phyloP scores from a whole-genome alignment of 345 rosid species.

The Populus alba region DNA sequence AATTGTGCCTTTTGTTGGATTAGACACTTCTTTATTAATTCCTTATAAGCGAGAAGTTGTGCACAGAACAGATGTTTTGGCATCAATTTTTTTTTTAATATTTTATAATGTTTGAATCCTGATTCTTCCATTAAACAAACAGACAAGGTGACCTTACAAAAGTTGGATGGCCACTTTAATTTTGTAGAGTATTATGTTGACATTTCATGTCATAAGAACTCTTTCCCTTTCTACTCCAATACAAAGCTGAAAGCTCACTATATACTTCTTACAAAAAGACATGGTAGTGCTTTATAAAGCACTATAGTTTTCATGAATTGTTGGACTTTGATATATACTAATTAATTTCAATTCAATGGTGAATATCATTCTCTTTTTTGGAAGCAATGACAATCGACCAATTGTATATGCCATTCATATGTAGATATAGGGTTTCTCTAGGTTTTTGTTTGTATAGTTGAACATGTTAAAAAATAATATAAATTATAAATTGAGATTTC shows the following conservation, averaged over 20 bases:
- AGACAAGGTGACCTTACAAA: conserved; percentile 10
- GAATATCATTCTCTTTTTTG: neutral
- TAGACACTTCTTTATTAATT: no score
- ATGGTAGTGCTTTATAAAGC: neutral
- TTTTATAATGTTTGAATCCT: neutral
- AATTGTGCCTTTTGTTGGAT: no score
- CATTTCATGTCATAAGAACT: conserved; percentile 10
- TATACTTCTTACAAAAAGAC: no score
- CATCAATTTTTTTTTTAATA: neutral
- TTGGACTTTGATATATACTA: neutral
- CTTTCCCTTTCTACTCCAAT: neutral
- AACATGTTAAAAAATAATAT: no score
- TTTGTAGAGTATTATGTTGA: conserved; percentile 13
- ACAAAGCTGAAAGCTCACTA: no score
- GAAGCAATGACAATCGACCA: no score
- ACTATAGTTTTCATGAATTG: no score
- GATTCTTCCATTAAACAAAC: neutral
- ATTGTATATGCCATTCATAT: no score
- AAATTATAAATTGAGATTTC: rapidly evolving
- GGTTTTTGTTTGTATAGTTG: no score
- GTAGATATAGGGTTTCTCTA: no score
- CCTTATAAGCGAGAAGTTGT: no score
- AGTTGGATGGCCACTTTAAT: conserved; percentile 12
- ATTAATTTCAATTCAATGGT: conserved; percentile 8
- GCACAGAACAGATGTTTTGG: neutral